These are phyloP conservation scores for Suhomyces pyralidae DNA, from an alignment of 805 yeast genomes.

Conservation along the genomic window DNA sequence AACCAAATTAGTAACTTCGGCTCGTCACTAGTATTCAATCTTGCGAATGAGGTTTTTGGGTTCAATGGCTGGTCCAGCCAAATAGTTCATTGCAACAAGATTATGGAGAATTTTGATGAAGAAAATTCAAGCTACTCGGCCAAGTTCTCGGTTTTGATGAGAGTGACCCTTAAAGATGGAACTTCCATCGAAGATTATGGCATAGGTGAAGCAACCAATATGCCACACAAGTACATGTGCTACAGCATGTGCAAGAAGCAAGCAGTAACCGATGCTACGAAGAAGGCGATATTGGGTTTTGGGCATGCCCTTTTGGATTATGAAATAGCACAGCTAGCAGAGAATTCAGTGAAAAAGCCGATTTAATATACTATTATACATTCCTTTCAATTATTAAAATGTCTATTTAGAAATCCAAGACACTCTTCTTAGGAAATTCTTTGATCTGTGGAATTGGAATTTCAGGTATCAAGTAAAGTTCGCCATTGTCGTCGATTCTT, in stretches of 20 bases:
- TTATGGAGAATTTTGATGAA: constrained; percentile 19
- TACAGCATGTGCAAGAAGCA: constrained; percentile 44
- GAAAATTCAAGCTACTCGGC: constrained; percentile 19
- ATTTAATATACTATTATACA: not conserved
- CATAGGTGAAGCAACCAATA: constrained; percentile 30
- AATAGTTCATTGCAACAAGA: constrained; percentile 24
- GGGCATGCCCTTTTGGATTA: constrained; percentile 24
- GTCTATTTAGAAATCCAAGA: constrained; percentile 52
- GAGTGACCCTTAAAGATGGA: constrained; percentile 43
- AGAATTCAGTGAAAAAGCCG: not conserved
- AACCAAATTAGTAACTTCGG: not conserved
- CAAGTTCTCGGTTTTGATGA: constrained; percentile 26
- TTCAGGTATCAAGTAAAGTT: constrained; percentile 71
- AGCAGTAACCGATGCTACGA: constrained; percentile 46
- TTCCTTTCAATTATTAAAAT: not conserved
- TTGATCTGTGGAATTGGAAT: constrained; percentile 67
- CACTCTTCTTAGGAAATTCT: constrained; percentile 56
- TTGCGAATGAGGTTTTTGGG: constrained; percentile 54
- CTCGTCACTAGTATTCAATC: constrained; percentile 28
- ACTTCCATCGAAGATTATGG: constrained; percentile 39
- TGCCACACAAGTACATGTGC: constrained; percentile 33
- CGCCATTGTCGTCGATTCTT: constrained; percentile 85
- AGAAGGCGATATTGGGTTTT: constrained; percentile 40
- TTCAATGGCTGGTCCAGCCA: constrained; percentile 56
- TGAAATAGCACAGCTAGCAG: constrained; percentile 15